Conservation (phyloP, 2,329 filamentous ascomycete genomes). For the Diaporthe citrichinensis region DNA sequence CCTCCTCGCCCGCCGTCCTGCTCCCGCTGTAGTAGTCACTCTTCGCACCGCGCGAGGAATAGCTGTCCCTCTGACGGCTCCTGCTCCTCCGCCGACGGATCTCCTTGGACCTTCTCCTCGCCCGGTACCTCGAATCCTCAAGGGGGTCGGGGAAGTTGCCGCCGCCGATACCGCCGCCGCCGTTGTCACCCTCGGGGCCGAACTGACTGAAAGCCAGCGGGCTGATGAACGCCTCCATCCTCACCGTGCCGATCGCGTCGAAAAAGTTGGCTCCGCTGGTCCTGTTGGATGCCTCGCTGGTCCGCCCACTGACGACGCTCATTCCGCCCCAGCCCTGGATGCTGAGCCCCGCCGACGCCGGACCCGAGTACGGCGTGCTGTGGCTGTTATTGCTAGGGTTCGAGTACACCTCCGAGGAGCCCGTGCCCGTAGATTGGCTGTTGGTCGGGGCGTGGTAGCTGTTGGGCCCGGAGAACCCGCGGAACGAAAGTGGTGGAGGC, state of each 20-base stretch:
- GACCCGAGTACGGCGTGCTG: constrained; percentile 41
- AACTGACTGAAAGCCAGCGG: constrained; percentile 66
- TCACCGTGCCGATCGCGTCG: constrained; percentile 89
- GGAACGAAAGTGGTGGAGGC: constrained; percentile 79
- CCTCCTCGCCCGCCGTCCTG: constrained; percentile 65
- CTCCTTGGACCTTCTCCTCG: constrained; percentile 70
- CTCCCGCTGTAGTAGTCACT: constrained; percentile 64
- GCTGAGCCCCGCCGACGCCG: constrained; percentile 31
- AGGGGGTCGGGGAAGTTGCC: constrained; percentile 62
- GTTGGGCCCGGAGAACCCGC: constrained; percentile 79
- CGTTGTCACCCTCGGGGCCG: constrained; percentile 51
- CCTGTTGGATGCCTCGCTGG: constrained; percentile 68
- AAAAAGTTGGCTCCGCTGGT: constrained; percentile 75
- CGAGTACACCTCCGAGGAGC: constrained; percentile 59
- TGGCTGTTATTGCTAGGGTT: constrained; percentile 58
- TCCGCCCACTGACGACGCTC: constrained; percentile 57
- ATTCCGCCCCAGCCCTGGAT: constrained; percentile 40
- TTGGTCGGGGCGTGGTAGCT: constrained; percentile 63
- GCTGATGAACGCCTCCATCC: constrained; percentile 97
- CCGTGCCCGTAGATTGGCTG: constrained; percentile 55
- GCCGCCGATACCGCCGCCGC: constrained; percentile 19
- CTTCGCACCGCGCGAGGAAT: constrained; percentile 56
- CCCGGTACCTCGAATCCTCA: constrained; percentile 63
- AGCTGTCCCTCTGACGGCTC: constrained; percentile 67
- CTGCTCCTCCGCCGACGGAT: constrained; percentile 63